Base-by-base conservation (phyloP, 495 filamentous ascomycete genomes). In the Xylaria intraflava region DNA sequence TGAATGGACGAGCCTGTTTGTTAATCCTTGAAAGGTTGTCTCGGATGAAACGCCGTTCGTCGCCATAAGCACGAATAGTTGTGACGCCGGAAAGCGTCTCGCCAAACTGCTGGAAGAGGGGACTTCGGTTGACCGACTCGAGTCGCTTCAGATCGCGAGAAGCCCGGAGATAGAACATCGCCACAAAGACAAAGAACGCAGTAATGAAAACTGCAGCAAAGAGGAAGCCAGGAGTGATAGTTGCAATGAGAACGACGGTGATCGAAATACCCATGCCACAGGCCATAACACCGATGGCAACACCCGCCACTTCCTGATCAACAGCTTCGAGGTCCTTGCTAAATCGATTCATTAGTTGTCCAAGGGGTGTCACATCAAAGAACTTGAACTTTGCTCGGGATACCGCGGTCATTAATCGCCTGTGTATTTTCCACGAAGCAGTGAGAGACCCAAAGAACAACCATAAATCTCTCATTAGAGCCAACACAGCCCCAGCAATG, bases 341-440 rank as follows among this genome's bases (percentile, higher is more conserved):
- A 69, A 99, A 99, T 33, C 94, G 79, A 68, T 99, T 99, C 87
- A 97, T 97, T 57, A 99, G 78, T 68, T 96, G 93, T 11, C 94
- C 94, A 0, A 96, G 80, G 6, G 94, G 94, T 2, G 94, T 99
- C 1, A 89, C 89, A 66, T 99, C 94, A 65, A 99, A 99, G 75
- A 99, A 99, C 57, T 87, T 87, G 73, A 97, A 95, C 62, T 88
- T 89, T 14, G 94, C 94, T 46, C 90, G 84, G 50, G 88, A 85
- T 24, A 99, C 80, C 3, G 87, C 73, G 22, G 81, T 76, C 68
- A 97, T 83, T 41, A 99, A 79, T 23, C 81, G 78, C 50, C 82
- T 75, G 65, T 99, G 94, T 11, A 99, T 82, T 60, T 81, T 83
- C 75, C 82, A 85, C 8, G 93, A 96, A 6, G 94, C 94, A 16